These are phyloP conservation scores for Macrophomina pseudophaseolina DNA, from an alignment of 2,329 filamentous ascomycete genomes.

Conservation along the genomic window DNA sequence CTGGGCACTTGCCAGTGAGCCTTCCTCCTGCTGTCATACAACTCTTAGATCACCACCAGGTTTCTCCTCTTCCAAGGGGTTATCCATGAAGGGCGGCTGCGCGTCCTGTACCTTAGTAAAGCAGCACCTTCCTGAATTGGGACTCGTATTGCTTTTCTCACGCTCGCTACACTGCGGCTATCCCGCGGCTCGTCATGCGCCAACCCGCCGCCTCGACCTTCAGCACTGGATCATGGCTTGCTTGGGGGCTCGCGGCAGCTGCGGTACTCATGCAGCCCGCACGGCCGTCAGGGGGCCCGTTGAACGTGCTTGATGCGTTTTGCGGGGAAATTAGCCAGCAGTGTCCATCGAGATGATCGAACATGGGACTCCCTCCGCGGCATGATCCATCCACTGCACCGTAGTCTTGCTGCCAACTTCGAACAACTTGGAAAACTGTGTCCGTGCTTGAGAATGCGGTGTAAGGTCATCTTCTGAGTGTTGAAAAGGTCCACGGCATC, in stretches of 20 bases:
- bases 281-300: not conserved
- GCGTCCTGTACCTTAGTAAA: not conserved
- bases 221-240: not conserved
- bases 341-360: conserved; percentile 7
- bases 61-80: not conserved
- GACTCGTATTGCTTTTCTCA: not conserved
- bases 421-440: not conserved
- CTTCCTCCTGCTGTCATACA: not conserved
- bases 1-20: not conserved
- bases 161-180: not conserved
- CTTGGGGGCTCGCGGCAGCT: not conserved
- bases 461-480: not conserved
- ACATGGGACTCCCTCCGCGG: not conserved
- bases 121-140: not conserved
- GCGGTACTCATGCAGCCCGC: not conserved
- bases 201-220: not conserved
- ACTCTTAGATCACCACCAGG: not conserved
- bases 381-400: not conserved
- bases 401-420: not conserved
- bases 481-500: not conserved
- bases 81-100: not conserved
- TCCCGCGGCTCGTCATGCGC: conserved; percentile 6
- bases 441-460: not conserved
- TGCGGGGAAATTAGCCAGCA: not conserved
- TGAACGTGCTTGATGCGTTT: not conserved